Base-by-base conservation (phyloP, 805 yeast genomes). In the Kockiozyma suomiensis region DNA sequence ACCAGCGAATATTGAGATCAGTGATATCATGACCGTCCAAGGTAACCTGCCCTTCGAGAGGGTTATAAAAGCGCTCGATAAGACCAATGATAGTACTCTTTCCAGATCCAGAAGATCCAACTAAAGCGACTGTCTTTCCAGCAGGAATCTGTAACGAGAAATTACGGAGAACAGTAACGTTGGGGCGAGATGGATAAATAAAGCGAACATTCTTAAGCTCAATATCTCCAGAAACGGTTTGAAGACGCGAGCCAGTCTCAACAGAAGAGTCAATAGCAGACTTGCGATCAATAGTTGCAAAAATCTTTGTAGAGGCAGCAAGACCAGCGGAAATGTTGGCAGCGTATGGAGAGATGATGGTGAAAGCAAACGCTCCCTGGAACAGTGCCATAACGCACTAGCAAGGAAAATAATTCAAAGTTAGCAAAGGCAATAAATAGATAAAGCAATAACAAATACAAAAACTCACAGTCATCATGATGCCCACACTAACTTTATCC, bases 51-150 rank as follows among this genome's bases (percentile, higher is more conserved):
- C 89, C 89, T 0, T 71, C 62, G 3, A 70, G 62, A 5, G 87
- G 85, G 60, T 83, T 85, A 67, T 85, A 85, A 67, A 83, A 83
- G 47, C 88, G 74, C 62, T 85, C 75, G 33, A 85, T 72, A 25
- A 85, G 71, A 66, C 84, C 87, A 2, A 84, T 76, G 10, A 85
- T 78, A 0, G 71, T 68, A 53, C 64, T 59, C 61, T 5, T 78
- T 72, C 46, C 91, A n/a, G 72, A 67, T 7, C 97, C 25, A 88
- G 85, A 2, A 91, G 96, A 86, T 1, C 97, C 97, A 21, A 90
- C 97, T 66, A 90, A 82, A 12, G 97, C 97, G 41, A 90, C 93
- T 67, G 88, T 90, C 68, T 85, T 74, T 10, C 97, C 97, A 1
- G 93, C 87, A 6, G 92, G 91, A 82, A 72, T 49, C 13, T 54